Evolutionary conservation across 495 filamentous ascomycete species (phyloP).

Genomic region (Filosporella fistucella): DNA sequence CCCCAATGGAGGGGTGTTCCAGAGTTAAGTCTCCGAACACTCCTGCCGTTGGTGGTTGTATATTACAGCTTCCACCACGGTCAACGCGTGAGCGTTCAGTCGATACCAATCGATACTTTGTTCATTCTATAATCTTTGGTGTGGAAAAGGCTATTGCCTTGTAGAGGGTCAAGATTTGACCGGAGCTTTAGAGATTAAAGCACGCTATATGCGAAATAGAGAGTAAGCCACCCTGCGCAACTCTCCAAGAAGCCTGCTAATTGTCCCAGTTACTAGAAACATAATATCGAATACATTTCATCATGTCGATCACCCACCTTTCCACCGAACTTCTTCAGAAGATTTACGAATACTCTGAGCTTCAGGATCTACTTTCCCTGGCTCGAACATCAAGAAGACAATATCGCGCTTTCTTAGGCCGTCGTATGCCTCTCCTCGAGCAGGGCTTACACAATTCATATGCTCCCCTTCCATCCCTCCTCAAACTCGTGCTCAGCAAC

Average conservation of each 20-base stretch:
- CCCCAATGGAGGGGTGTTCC: conserved; percentile 71
- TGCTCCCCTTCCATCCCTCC: conserved; percentile 54
- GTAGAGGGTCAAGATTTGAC: conserved; percentile 21
- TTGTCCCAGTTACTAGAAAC: not conserved
- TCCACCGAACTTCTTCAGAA: conserved; percentile 60
- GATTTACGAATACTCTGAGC: conserved; percentile 48
- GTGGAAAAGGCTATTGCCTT: conserved; percentile 1
- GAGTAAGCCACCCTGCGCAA: conserved; percentile 5
- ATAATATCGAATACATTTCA: conserved; percentile 1
- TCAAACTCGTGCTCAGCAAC: conserved; percentile 48
- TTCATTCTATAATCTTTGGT: conserved; percentile 16
- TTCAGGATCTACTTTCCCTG: conserved; percentile 51
- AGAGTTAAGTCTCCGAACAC: conserved; percentile 42
- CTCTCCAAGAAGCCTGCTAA: not conserved
- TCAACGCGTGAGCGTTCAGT: conserved; percentile 22
- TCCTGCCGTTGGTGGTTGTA: conserved; percentile 32
- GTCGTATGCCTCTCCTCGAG: conserved; percentile 49
- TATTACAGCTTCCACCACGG: conserved; percentile 25
- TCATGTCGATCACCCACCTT: conserved; percentile 39
- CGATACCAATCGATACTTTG: conserved; percentile 15
- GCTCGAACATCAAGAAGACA: conserved; percentile 49
- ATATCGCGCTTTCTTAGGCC: conserved; percentile 45
- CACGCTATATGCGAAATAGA: conserved; percentile 7
- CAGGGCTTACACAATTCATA: conserved; percentile 52
- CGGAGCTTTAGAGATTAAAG: conserved; percentile 1